These are phyloP conservation scores for Pezicula radicicola DNA, from an alignment of 2,329 filamentous ascomycete species.

Conservation along the genomic window DNA sequence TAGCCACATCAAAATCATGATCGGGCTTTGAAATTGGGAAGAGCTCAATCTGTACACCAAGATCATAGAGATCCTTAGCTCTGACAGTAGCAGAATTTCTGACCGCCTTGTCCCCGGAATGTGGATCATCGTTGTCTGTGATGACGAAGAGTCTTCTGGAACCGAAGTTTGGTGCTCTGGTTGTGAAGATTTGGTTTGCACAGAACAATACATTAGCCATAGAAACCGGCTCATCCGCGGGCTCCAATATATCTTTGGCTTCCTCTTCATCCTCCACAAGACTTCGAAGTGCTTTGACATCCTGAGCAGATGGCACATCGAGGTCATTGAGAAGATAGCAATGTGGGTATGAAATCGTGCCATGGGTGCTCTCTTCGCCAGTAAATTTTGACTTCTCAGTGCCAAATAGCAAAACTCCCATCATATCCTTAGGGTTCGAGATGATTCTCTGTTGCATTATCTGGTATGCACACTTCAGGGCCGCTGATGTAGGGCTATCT, in stretches of 20 bases:
- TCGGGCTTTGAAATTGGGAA: constrained; percentile 79
- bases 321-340: constrained; percentile 91
- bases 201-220: constrained; percentile 94
- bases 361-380: constrained; percentile 55
- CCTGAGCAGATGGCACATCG: constrained; percentile 79
- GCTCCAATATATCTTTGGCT: constrained; percentile 63
- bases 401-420: constrained; percentile 89
- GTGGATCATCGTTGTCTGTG: constrained; percentile 89
- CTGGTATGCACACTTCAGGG: constrained; percentile 89
- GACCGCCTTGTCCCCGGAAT: constrained; percentile 66
- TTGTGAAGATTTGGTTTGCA: constrained; percentile 95
- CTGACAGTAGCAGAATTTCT: constrained; percentile 77
- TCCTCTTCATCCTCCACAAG: constrained; percentile 78
- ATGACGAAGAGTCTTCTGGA: constrained; percentile 93
- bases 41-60: constrained; percentile 87
- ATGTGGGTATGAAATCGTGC: constrained; percentile 72
- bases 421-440: constrained; percentile 94
- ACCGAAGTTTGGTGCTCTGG: constrained; percentile 89
- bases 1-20: constrained; percentile 72
- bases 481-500: constrained; percentile 77
- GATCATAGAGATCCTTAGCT: constrained; percentile 91
- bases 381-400: constrained; percentile 82
- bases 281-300: constrained; percentile 76
- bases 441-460: constrained; percentile 99
- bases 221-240: constrained; percentile 65